These are phyloP conservation scores for Anthracocystis setariae DNA, from an alignment of 1,284 basidiomycete species.

Conservation along the genomic window DNA sequence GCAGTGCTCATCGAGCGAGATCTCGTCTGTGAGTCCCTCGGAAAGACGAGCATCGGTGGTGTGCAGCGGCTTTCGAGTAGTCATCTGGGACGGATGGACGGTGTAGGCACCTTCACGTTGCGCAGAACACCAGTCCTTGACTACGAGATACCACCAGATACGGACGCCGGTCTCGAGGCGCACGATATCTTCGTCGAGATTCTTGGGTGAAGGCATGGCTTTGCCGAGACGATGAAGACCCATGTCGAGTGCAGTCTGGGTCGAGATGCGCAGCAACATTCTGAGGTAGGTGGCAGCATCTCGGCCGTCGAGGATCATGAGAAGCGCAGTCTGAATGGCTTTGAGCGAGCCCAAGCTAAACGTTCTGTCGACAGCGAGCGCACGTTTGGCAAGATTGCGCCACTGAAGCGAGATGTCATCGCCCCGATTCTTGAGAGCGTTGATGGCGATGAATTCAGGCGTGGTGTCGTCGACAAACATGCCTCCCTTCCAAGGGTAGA, in stretches of 20 bases:
- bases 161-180: constrained; percentile 49
- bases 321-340: constrained; percentile 52
- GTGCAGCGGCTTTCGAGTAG: constrained; percentile 52
- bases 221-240: constrained; percentile 54
- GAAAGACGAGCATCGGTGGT: constrained; percentile 47
- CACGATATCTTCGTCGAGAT: constrained; percentile 36
- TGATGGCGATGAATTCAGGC: constrained; percentile 43
- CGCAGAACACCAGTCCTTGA: constrained; percentile 57
- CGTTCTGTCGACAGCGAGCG: constrained; percentile 38
- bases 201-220: constrained; percentile 24
- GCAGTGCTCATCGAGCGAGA: constrained; percentile 32
- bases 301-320: constrained; percentile 53
- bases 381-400: constrained; percentile 44
- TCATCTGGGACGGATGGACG: constrained; percentile 55
- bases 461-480: constrained; percentile 31
- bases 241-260: constrained; percentile 55
- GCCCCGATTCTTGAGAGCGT: constrained; percentile 46
- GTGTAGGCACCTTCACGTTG: constrained; percentile 52
- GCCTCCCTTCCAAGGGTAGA: constrained; percentile 49
- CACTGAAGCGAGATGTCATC: constrained; percentile 44
- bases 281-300: constrained; percentile 39
- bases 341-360: constrained; percentile 39
- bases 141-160: constrained; percentile 59
- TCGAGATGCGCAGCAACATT: constrained; percentile 52
- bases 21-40: constrained; percentile 19